Percentiles rank a stretch among this genome's conserved stretches.
Conservation (phyloP, 768 basidiomycete species). For the Mycena olivaceomarginata region DNA sequence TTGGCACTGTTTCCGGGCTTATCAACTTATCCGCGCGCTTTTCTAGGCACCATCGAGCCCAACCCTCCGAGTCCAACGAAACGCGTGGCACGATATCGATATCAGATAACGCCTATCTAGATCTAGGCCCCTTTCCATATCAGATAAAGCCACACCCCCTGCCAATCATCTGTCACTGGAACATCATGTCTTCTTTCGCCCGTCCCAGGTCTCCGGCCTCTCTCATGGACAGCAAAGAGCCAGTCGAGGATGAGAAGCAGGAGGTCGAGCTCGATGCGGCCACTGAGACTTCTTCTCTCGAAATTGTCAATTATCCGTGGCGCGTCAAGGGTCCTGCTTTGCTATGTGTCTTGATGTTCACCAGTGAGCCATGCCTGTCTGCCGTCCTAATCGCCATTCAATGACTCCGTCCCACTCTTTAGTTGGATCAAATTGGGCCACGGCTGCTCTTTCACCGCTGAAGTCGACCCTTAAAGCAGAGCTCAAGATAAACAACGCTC, state of each 20-base stretch:
- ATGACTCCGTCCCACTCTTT: background rate
- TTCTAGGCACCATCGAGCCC: no score
- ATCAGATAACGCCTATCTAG: no score
- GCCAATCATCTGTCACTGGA: no score
- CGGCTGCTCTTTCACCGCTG: conserved; percentile 28
- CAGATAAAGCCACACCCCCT: no score
- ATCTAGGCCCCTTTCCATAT: no score
- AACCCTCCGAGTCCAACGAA: no score
- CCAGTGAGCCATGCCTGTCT: background rate
- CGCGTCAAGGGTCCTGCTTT: conserved; percentile 28
- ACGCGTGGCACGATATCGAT: no score
- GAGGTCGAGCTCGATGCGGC: background rate
- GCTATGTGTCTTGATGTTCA: conserved; percentile 29
- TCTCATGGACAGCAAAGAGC: background rate
- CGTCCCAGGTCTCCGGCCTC: background rate
- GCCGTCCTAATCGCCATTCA: background rate
- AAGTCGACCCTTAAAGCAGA: conserved; percentile 32
- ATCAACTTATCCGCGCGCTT: no score
- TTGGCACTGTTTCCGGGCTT: no score
- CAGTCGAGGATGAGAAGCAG: background rate
- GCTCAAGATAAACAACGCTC: conserved; percentile 25
- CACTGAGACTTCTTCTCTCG: conserved; percentile 10
- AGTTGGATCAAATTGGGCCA: conserved; percentile 35
- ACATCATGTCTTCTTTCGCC: background rate
- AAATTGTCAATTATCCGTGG: conserved; percentile 47